phyloP scores from a whole-genome alignment of 2,329 filamentous ascomycete species.

The Arthrocladium fulminans region DNA sequence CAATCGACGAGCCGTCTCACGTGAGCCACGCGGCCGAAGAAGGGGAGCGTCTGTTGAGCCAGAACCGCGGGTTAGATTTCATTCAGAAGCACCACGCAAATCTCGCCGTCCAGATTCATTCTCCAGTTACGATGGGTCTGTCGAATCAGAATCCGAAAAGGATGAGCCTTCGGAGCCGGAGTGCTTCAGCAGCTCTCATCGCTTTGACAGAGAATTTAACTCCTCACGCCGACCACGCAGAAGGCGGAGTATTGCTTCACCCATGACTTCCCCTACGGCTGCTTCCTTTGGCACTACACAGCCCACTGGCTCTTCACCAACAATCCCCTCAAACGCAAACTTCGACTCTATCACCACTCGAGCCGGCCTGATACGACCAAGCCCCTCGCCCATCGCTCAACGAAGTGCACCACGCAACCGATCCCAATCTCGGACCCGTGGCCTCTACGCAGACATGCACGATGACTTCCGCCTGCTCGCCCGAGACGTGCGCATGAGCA shows the following conservation, averaged over 20 bases:
- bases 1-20: background rate
- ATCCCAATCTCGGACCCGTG: slow-evolving; percentile 5
- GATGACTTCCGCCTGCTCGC: slow-evolving; percentile 7
- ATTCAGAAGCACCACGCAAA: slow-evolving; percentile 2
- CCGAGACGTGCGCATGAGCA: slow-evolving; percentile 1
- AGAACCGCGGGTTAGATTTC: slow-evolving; percentile 1
- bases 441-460: slow-evolving; percentile 9
- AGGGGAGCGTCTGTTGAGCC: slow-evolving; percentile 1
- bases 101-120: background rate
- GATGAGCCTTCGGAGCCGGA: background rate
- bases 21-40: slow-evolving; percentile 1
- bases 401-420: background rate
- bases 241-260: slow-evolving; percentile 5
- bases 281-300: background rate
- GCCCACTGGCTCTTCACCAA: background rate
- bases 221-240: slow-evolving; percentile 1
- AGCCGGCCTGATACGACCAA: background rate
- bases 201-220: background rate
- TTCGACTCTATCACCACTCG: background rate
- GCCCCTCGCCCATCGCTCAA: background rate
- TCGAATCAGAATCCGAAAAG: slow-evolving; percentile 2
- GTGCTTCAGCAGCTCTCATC: background rate
- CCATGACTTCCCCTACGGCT: slow-evolving; percentile 3
- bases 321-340: background rate
- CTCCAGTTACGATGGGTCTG: slow-evolving; percentile 6